A percentile compares a stretch with the other conserved stretches of the same genome.
These are phyloP conservation scores for Camellia oleifera DNA, from an alignment of 179 eudicot genomes.

Conservation along the genomic window DNA sequence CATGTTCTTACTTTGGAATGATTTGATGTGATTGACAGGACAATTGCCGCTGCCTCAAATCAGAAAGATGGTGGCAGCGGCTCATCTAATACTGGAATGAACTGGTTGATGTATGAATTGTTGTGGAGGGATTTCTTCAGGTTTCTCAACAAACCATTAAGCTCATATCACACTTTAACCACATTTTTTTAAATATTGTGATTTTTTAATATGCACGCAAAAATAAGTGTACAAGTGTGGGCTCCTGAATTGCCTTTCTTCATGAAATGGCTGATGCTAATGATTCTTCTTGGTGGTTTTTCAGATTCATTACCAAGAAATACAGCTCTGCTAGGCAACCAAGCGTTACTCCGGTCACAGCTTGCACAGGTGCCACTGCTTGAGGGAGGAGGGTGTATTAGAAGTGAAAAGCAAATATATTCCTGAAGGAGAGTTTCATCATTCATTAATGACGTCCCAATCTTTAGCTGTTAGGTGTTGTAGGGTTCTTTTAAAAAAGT, in stretches of 20 bases:
- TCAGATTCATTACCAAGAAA: constrained; percentile 83
- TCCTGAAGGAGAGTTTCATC: neutral
- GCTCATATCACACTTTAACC: neutral
- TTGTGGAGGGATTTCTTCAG: constrained; percentile 99
- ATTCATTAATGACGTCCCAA: neutral
- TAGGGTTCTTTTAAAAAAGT: neutral
- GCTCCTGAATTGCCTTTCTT: neutral
- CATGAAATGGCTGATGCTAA: neutral
- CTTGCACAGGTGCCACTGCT: constrained; percentile 66
- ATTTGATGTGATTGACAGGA: constrained; percentile 39
- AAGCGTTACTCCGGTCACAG: constrained; percentile 63
- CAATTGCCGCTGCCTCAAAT: constrained; percentile 64
- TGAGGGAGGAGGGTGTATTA: constrained; percentile 17
- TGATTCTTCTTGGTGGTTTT: neutral
- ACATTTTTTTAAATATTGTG: neutral
- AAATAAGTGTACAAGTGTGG: neutral
- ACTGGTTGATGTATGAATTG: constrained; percentile 92
- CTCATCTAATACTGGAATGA: constrained; percentile 62
- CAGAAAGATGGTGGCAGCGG: constrained; percentile 55
- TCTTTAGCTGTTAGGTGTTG: constrained; percentile 6
- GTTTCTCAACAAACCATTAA: constrained; percentile 24
- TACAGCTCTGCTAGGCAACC: constrained; percentile 60
- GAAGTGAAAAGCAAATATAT: neutral
- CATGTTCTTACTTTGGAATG: neutral
- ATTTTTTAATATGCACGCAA: neutral